Evolutionary conservation across 306 rosid species (phyloP), one percentile per base, ranked within the genome.

Genomic region (Hippophae tibetana): DNA sequence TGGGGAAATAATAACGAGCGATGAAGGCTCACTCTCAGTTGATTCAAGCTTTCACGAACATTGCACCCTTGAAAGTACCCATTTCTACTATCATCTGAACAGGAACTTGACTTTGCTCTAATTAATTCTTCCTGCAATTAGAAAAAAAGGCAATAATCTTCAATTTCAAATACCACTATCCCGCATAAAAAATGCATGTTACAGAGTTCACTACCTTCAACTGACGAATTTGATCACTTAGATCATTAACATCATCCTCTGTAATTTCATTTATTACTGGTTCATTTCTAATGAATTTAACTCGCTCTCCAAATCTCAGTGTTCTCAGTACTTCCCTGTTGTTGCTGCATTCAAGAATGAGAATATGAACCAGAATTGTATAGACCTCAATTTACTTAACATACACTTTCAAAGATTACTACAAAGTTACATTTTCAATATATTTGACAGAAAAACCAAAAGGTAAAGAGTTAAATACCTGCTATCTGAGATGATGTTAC

Each of bases 221-320:
- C 65, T 76, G 81, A 69, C 99, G 90, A 62, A 93, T 88, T 81
- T 86, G 93, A 77, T 93, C 99, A 70, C 94, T 86, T 69, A 93
- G 70, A 68, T 81, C 94, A 79, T 88, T 86, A 18, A 74, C 95
- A 13, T 80, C 95, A 59, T 86, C 90, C 72, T 88, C 99, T 54
- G 82, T 86, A 56, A 92, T 88, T 75, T 82, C 94, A 74, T 88
- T 92, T 75, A 88, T 79, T 52, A 86, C 82, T 41, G 99, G 90
- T 43, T 86, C 76, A 46, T 88, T 93, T 79, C 72, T 75, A 49
- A 86, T 59, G 64, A 77, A 82, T 71, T 89, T 84, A 69, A 84
- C 76, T 52, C 94, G 76, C 63, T 86, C 94, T 72, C 99, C 99
- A 58, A 93, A 88, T 64, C 97, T 81, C 40, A 93, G 82, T 56